A percentile compares a stretch with the other conserved stretches of the same genome.
Evolutionary conservation across 768 basidiomycete species (phyloP).

Genomic region (Mrakia hoshinonis): DNA sequence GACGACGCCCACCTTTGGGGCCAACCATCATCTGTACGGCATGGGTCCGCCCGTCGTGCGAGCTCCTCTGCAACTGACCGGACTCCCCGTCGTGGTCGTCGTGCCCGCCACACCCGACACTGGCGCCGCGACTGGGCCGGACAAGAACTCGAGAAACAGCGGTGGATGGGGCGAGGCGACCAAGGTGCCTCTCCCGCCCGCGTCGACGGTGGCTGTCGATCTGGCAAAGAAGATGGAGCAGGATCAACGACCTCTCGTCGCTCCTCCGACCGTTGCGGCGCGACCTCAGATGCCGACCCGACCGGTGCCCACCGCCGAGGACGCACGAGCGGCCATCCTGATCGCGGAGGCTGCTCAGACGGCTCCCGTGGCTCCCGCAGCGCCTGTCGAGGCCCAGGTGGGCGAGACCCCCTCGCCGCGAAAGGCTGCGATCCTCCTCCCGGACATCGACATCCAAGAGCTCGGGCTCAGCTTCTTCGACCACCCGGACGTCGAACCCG

Average conservation of each 20-base stretch:
- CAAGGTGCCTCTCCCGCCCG: not conserved
- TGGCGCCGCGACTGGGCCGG: not conserved
- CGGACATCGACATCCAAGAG: not conserved
- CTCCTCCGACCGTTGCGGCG: not conserved
- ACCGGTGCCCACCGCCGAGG: not conserved
- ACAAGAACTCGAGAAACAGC: not conserved
- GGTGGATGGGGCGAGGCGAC: not conserved
- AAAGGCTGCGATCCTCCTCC: not conserved
- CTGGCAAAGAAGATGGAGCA: constrained; percentile 6
- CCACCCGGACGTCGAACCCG: not conserved
- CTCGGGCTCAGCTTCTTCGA: not conserved
- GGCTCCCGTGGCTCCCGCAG: not conserved
- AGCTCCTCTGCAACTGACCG: constrained; percentile 1
- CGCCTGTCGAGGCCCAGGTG: not conserved
- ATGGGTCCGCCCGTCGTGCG: not conserved
- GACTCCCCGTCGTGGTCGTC: constrained; percentile 11
- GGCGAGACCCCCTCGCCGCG: not conserved
- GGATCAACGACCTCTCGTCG: not conserved
- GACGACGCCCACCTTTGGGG: not conserved
- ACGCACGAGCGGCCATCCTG: not conserved
- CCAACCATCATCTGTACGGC: not conserved
- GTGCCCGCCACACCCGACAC: constrained; percentile 13
- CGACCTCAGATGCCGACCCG: not conserved
- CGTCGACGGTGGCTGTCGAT: not conserved
- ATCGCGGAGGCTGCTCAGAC: not conserved